phyloP scores from a whole-genome alignment of 176 grass and related monocot genomes.

The Phyllostachys edulis region DNA sequence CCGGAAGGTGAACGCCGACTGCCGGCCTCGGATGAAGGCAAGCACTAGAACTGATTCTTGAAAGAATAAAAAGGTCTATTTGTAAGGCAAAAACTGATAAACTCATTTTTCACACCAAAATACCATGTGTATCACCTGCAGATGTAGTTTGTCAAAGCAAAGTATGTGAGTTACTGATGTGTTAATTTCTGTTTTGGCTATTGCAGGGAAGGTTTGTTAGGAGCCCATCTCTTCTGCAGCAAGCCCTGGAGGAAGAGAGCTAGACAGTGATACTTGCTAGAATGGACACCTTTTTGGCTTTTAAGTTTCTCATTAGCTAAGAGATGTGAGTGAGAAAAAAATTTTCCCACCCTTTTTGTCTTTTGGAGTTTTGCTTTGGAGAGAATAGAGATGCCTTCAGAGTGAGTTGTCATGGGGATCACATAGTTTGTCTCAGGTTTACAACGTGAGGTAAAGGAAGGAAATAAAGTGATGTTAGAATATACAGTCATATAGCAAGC shows the following conservation, averaged over 20 bases:
- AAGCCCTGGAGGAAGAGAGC: constrained; percentile 81
- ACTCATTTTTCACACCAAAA: constrained; percentile 27
- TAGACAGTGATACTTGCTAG: constrained; percentile 56
- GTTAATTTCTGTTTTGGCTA: neutral
- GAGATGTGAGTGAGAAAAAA: constrained; percentile 44
- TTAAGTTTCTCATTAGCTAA: constrained; percentile 37
- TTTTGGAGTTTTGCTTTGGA: constrained; percentile 50
- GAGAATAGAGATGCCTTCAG: constrained; percentile 46
- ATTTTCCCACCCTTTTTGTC: neutral
- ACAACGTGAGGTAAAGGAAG: constrained; percentile 59
- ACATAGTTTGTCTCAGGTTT: constrained; percentile 56
- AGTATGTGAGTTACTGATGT: constrained; percentile 18
- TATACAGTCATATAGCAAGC: constrained; percentile 33
- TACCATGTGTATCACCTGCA: constrained; percentile 2
- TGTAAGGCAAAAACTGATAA: constrained; percentile 42
- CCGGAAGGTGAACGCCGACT: constrained; percentile 91
- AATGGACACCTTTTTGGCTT: constrained; percentile 32
- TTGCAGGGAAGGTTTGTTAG: constrained; percentile 97
- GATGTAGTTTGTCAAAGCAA: neutral
- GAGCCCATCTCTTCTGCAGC: constrained; percentile 85
- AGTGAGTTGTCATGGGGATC: constrained; percentile 26
- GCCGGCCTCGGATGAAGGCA: constrained; percentile 99
- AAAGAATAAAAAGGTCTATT: constrained; percentile 49
- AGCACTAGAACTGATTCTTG: constrained; percentile 74
- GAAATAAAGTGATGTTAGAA: constrained; percentile 55